phyloP scores from a whole-genome alignment of 2,329 filamentous ascomycete genomes.

The Chaetomium strumarium region DNA sequence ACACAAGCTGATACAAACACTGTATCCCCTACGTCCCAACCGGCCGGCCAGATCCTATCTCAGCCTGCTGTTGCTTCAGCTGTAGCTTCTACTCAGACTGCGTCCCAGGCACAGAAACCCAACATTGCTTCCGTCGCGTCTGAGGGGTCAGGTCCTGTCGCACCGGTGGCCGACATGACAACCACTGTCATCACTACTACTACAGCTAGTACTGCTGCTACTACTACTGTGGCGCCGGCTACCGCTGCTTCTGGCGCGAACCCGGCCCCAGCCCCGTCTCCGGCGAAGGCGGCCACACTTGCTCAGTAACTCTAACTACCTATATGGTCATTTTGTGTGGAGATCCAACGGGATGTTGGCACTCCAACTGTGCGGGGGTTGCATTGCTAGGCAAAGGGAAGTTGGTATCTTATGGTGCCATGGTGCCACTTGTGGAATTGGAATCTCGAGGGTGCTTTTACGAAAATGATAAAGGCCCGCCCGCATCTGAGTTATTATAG shows the following conservation, averaged over 20 bases:
- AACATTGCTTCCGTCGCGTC: neutral
- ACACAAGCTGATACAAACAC: neutral
- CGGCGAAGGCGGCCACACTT: neutral
- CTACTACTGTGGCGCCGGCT: neutral
- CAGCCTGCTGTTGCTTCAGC: neutral
- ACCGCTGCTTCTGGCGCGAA: neutral
- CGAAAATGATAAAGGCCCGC: no score
- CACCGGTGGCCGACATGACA: slow-evolving; percentile 2
- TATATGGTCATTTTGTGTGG: no score
- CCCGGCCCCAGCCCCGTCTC: neutral
- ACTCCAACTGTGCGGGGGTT: no score
- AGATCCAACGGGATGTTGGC: no score
- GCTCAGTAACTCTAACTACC: neutral
- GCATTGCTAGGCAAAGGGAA: no score
- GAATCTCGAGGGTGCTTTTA: no score
- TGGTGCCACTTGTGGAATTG: no score
- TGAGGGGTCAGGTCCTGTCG: neutral
- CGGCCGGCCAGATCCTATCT: neutral
- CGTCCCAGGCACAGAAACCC: neutral
- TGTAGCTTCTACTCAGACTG: neutral
- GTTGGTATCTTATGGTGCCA: no score
- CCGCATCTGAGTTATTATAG: no score
- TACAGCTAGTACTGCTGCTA: no score
- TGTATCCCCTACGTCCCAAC: neutral
- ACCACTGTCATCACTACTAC: neutral